Evolutionary conservation across 176 grass and related monocot genomes (phyloP), one percentile per base, ranked within the genome.

Genomic region (Rhynchospora breviuscula): DNA sequence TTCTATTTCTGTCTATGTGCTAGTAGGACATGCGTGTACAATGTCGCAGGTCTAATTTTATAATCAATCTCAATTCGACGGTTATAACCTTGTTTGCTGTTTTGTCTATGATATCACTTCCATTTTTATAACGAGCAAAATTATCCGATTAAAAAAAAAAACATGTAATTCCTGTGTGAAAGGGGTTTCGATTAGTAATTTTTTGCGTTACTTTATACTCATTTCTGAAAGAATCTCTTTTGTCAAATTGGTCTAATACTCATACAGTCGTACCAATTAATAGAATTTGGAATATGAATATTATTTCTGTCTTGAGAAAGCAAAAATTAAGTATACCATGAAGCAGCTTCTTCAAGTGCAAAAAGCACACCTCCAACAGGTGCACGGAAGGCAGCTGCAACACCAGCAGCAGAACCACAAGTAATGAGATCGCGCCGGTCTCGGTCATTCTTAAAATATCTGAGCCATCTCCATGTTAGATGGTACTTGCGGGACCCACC

Each of bases 281-380:
- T 33, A 4, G 23, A 23, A 7, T 57, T 57, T 0, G 46, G 23
- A 56, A 78, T 57, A 54, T 56, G 22, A 18, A 33, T 33, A 31
- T 17, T 33, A 18, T 17, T 26, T 56, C 54, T 1, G 29, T 77
- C 46, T 29, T 77, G 1, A 56, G 14, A 18, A 57, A 57, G 49
- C 13, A 57, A 22, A 78, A 82, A 81, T 63, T 72, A n/a, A 23
- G 83, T 43, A 40, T 90, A 99, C 96, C 96, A 99, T 80, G 96
- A 95, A 77, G 91, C 96, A 48, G 89, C 96, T 91, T 99, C 96
- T 71, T 99, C 96, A 10, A 99, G 96, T 80, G 96, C 96, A 60
- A 95, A 99, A 62, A 99, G 96, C 22, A 99, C 96, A 81, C 93
- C 96, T 64, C 96, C 96, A 63, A 99, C 96, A 45, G 96, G 91